phyloP scores from a whole-genome alignment of 176 grass and related monocot species.

The Oryza meyeriana region DNA sequence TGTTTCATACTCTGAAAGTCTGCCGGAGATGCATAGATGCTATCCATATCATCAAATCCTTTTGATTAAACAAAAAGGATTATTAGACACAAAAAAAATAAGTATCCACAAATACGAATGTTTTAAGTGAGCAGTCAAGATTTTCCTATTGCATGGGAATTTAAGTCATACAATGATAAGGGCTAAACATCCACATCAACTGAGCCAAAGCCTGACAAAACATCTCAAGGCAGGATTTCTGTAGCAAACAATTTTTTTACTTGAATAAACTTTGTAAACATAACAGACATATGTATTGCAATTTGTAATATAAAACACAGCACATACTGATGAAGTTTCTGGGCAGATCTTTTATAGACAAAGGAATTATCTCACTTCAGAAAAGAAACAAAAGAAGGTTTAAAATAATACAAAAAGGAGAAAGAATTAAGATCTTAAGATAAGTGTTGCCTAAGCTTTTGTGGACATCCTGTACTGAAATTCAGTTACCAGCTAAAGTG shows the following conservation, averaged over 20 bases:
- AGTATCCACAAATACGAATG: not conserved
- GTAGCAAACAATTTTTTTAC: not conserved
- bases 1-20: constrained; percentile 76
- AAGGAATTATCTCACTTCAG: not conserved
- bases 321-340: not conserved
- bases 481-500: not conserved
- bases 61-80: constrained; percentile 27
- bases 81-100: not conserved
- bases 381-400: not conserved
- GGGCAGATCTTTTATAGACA: not conserved
- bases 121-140: constrained; percentile 4
- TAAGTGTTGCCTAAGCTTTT: constrained; percentile 15
- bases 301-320: not conserved
- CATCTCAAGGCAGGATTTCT: not conserved
- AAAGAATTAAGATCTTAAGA: not conserved
- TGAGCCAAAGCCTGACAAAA: not conserved
- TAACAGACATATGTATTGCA: not conserved
- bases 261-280: not conserved
- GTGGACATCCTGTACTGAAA: not conserved
- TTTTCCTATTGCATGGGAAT: not conserved
- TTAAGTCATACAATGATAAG: constrained; percentile 7
- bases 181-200: not conserved
- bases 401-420: not conserved
- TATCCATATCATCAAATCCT: constrained; percentile 98
- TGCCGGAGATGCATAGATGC: constrained; percentile 80